Evolutionary conservation across 129 eudicot genomes (phyloP), one percentile per base, ranked within the genome.

Genomic region (Pittosporum tobira): DNA sequence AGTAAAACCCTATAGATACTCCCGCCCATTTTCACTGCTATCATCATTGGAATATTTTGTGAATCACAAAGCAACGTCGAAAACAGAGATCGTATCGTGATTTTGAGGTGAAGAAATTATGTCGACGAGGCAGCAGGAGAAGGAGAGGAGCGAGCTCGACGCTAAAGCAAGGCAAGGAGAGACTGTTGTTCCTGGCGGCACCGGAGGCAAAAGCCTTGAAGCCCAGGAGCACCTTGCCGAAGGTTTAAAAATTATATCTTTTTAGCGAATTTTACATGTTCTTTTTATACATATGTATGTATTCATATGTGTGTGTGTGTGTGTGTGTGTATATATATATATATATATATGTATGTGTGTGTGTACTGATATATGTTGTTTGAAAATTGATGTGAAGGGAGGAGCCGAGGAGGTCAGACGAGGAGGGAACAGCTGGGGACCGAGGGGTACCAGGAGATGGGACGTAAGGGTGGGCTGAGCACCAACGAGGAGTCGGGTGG

Each of bases 371-470:
- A 37, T 3, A 20, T 19, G 26, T 1, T 0, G 1, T 37, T 37
- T 3, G 1, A 2, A 2, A 1, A 43, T 23, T 62, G 57, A 64
- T 65, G 46, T 49, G 30, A 14, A 73, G 78, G 82, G 66, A 72
- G 82, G 72, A 77, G 82, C 71, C 53, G 51, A 16, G 84, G 84
- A 24, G 84, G 84, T 38, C 84, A 78, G 64, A 78, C 74, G 1
- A 54, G 84, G 65, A 78, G 42, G 69, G 80, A 78, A 67, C 84
- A 78, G 80, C 55, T 78, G 46, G 84, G 80, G 18, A 53, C 73
- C 0, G 84, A 73, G 59, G 84, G 84, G 12, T 78, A 78, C 28
- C 72, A 73, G 51, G 71, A 78, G 53, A 73, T 78, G 84, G 84
- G 84, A 0, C 63, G 73, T 9, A 73, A 78, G 45, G 84, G 80